Conservation (phyloP, 352 stramenopile species). For the Globisporangium middletonii region DNA sequence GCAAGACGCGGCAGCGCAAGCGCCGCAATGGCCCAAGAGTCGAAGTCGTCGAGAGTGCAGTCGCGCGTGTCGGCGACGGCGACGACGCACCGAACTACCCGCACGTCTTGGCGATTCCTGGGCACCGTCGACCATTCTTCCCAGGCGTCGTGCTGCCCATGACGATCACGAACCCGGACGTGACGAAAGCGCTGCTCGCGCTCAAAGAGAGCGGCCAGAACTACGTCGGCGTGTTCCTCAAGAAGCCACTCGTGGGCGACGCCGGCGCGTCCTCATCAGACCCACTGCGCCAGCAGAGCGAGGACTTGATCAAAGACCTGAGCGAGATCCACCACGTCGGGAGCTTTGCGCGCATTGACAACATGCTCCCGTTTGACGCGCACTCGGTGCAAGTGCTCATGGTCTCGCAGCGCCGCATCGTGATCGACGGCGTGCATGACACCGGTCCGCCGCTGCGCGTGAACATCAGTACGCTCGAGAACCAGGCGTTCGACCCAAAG, state of each 20-base stretch:
- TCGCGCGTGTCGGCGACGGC: slow-evolving; percentile 59
- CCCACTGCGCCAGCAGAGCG: slow-evolving; percentile 21
- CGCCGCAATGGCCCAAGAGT: slow-evolving; percentile 19
- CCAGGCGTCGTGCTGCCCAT: slow-evolving; percentile 77
- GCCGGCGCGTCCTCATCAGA: slow-evolving; percentile 1
- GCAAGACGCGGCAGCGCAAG: not conserved
- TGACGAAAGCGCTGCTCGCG: slow-evolving; percentile 87
- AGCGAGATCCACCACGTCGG: slow-evolving; percentile 93
- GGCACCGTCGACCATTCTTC: slow-evolving; percentile 75
- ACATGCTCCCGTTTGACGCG: slow-evolving; percentile 78
- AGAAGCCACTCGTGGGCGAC: slow-evolving; percentile 44
- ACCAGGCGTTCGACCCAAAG: slow-evolving; percentile 59
- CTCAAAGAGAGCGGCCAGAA: slow-evolving; percentile 82
- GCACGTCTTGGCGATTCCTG: slow-evolving; percentile 75
- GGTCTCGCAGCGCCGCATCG: slow-evolving; percentile 86
- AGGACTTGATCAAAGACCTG: slow-evolving; percentile 91
- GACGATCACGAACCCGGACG: slow-evolving; percentile 79
- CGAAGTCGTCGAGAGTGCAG: slow-evolving; percentile 57
- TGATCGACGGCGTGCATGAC: slow-evolving; percentile 72
- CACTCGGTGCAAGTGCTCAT: slow-evolving; percentile 80
- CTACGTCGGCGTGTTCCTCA: slow-evolving; percentile 94
- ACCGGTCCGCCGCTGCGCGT: slow-evolving; percentile 51
- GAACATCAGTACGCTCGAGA: slow-evolving; percentile 69
- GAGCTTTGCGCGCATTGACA: slow-evolving; percentile 95
- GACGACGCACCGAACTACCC: slow-evolving; percentile 63